These are phyloP conservation scores for Simmondsia chinensis DNA, from an alignment of 148 eudicot genomes.

Conservation along the genomic window DNA sequence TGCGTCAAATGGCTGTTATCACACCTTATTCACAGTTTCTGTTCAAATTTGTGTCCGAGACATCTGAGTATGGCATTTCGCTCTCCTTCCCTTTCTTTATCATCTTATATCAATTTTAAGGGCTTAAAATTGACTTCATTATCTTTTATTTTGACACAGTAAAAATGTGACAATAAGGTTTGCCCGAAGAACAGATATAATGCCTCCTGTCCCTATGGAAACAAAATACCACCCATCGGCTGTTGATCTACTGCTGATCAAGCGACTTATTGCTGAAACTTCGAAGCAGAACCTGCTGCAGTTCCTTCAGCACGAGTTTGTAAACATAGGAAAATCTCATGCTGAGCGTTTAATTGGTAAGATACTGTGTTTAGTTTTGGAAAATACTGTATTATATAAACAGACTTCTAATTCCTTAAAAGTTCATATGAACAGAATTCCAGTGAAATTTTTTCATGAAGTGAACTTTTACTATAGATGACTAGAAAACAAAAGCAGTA, in stretches of 20 bases:
- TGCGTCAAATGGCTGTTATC: constrained; percentile 99
- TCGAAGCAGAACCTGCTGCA: constrained; percentile 76
- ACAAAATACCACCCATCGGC: constrained; percentile 99
- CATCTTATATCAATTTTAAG: constrained; percentile 2
- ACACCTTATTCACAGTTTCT: constrained; percentile 96
- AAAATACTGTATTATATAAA: constrained; percentile 6
- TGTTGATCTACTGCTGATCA: constrained; percentile 93
- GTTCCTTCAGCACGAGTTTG: constrained; percentile 97
- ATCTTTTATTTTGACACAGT: constrained; percentile 25
- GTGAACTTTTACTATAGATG: too few species aligned
- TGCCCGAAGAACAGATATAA: constrained; percentile 92
- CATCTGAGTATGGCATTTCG: constrained; percentile 64
- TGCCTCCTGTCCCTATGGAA: constrained; percentile 92
- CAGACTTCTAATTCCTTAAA: too few species aligned
- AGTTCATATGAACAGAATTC: too few species aligned
- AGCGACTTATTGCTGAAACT: constrained; percentile 88
- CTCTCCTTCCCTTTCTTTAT: constrained; percentile 12
- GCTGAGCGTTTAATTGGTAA: constrained; percentile 96
- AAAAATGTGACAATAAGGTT: constrained; percentile 82
- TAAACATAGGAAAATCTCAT: constrained; percentile 73
- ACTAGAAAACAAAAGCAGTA: too few species aligned
- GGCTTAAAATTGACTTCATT: constrained; percentile 7
- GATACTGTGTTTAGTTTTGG: constrained; percentile 2
- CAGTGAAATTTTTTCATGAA: too few species aligned
- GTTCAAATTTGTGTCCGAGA: constrained; percentile 77